Conservation (phyloP, 768 basidiomycete genomes). For the Boletus fagicola region DNA sequence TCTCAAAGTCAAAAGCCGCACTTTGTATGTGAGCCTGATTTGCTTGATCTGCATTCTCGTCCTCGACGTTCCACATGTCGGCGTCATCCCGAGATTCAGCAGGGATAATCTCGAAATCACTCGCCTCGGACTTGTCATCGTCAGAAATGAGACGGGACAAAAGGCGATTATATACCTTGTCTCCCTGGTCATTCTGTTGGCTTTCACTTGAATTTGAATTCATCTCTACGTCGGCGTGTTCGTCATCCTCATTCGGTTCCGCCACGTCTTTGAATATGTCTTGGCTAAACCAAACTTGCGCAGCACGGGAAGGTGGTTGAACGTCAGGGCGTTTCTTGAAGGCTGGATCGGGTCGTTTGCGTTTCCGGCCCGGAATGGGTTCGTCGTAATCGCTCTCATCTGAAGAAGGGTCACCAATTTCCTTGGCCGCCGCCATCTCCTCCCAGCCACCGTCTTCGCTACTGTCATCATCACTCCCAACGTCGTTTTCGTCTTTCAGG, state of each 20-base stretch:
- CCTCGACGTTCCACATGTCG: constrained; percentile 79
- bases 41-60: constrained; percentile 69
- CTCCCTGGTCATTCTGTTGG: constrained; percentile 30
- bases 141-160: constrained; percentile 8
- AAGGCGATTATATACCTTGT: constrained; percentile 24
- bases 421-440: constrained; percentile 55
- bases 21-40: constrained; percentile 67
- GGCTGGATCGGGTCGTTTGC: constrained; percentile 33
- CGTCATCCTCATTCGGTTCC: constrained; percentile 35
- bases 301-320: constrained; percentile 48
- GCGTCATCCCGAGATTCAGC: constrained; percentile 52
- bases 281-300: constrained; percentile 95
- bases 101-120: constrained; percentile 77
- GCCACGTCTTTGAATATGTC: constrained; percentile 68
- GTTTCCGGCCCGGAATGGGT: constrained; percentile 38
- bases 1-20: constrained; percentile 35
- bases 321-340: constrained; percentile 39
- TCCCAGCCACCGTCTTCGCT: constrained; percentile 69
- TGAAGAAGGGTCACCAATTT: constrained; percentile 45
- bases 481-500: constrained; percentile 47
- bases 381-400: constrained; percentile 50
- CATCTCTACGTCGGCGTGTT: constrained; percentile 25
- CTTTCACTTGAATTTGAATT: constrained; percentile 31
- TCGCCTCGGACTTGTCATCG: constrained; percentile 22
- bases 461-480: constrained; percentile 39